Percentiles rank a stretch among this genome's conserved stretches.
Conservation (phyloP, 331 rosid species). For the Arachis monticola region DNA sequence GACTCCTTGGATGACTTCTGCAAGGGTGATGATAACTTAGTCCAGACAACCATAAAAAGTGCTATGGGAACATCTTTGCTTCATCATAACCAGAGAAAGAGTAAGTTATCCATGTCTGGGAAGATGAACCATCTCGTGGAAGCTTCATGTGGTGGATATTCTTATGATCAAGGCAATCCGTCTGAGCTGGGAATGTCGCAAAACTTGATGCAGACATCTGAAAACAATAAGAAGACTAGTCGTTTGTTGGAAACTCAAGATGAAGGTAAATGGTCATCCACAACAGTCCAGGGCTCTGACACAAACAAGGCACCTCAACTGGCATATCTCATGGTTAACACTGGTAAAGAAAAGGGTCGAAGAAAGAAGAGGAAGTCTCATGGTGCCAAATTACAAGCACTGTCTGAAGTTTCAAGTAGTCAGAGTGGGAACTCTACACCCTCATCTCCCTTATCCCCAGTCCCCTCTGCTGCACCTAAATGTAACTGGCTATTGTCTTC, state of each 20-base stretch:
- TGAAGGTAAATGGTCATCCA: conserved; percentile 45
- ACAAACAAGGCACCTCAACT: conserved; percentile 52
- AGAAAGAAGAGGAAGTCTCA: conserved; percentile 74
- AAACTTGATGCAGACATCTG: conserved; percentile 41
- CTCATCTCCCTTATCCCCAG: conserved; percentile 87
- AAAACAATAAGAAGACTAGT: conserved; percentile 37
- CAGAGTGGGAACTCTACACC: conserved; percentile 99
- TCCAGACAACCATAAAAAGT: conserved; percentile 42
- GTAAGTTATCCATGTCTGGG: conserved; percentile 50
- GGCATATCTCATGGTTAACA: conserved; percentile 62
- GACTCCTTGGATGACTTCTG: conserved; percentile 52
- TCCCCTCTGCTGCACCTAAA: conserved; percentile 51
- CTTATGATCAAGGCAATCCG: conserved; percentile 39
- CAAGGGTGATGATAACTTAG: conserved; percentile 46
- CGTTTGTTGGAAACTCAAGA: conserved; percentile 46
- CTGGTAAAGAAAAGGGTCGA: conserved; percentile 73
- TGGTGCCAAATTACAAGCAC: conserved; percentile 53
- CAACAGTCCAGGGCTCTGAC: conserved; percentile 46
- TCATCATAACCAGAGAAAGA: conserved; percentile 45
- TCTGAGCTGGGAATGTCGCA: conserved; percentile 41
- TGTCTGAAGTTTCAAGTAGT: conserved; percentile 91
- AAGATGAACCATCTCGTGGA: conserved; percentile 50
- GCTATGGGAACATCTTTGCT: conserved; percentile 46
- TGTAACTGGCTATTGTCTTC: conserved; percentile 55
- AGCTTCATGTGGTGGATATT: conserved; percentile 43